Base-by-base conservation (phyloP, 116 monocot species). In the Iris pallida region DNA sequence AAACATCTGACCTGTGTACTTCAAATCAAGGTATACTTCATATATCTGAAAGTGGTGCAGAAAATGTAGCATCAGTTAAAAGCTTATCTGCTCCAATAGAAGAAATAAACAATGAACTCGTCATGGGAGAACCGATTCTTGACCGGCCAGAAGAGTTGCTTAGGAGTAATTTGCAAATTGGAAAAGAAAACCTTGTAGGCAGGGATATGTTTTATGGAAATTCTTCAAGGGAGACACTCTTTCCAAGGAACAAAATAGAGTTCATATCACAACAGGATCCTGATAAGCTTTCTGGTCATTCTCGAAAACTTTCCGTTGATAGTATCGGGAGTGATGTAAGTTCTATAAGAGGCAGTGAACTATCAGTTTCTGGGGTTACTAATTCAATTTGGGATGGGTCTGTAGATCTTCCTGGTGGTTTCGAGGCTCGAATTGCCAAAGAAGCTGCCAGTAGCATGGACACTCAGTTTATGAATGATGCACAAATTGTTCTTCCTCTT, bases 321-420 rank as follows among this genome's bases (percentile, higher is more conserved):
- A 90, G 95, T 67, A 65, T 80, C 56, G 79, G 72, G 11, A 94
- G 94, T 82, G 95, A 90, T 68, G 53, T 73, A 18, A 88, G 90
- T 72, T 94, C 90, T 77, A 53, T 79, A 55, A 68, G 77, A 72
- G 85, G 84, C 14, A 88, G 81, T 76, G 89, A 86, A 56, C 20
- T 80, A 68, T 86, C 90, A 20, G 71, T 55, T 76, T 42, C 70
- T 71, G 82, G 68, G 42, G 40, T 68, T 19, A 53, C 64, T 65
- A 82, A 72, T 79, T 89, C 78, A 47, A 54, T 57, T 68, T 73
- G 74, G 16, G 85, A 85, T 73, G 66, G 71, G 12, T 74, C 72
- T 70, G 20, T 57, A 20, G 78, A 82, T 64, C 65, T 78, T 67
- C 68, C 73, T 41, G 76, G 64, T 63, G 71, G 54, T 43, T 20